These are phyloP conservation scores for Fusarium annulatum DNA, from an alignment of 2,329 filamentous ascomycete species.

Conservation along the genomic window DNA sequence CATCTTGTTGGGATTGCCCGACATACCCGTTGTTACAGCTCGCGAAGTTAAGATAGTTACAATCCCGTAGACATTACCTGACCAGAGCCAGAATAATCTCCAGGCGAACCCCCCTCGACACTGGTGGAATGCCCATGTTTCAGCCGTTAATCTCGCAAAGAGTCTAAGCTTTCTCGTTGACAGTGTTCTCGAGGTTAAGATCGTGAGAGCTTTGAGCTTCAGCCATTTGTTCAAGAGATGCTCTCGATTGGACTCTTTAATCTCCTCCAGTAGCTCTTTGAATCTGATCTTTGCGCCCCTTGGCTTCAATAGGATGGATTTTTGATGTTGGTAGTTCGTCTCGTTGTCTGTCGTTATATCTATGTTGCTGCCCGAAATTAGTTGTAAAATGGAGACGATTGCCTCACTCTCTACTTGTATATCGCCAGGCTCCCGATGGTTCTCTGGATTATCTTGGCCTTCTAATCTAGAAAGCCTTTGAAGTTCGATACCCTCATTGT, in stretches of 20 bases:
- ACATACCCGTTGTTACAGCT: background rate
- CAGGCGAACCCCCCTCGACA: background rate
- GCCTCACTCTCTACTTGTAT: background rate
- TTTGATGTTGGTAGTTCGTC: rapidly evolving
- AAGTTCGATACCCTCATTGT: background rate
- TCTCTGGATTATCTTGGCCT: background rate
- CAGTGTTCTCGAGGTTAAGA: rapidly evolving
- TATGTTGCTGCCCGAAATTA: rapidly evolving
- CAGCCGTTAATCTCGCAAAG: rapidly evolving
- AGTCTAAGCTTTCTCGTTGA: rapidly evolving
- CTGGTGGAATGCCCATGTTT: slow-evolving; percentile 1
- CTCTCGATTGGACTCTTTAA: background rate
- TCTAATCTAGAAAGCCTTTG: background rate
- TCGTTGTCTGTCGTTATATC: background rate
- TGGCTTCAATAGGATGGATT: rapidly evolving
- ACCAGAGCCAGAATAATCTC: background rate
- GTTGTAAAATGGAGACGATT: background rate
- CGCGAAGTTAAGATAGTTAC: background rate
- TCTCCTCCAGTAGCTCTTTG: rapidly evolving
- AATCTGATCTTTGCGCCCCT: rapidly evolving
- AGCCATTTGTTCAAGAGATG: background rate
- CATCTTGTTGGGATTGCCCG: background rate
- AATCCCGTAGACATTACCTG: background rate
- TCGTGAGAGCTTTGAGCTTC: background rate
- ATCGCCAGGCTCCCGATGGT: rapidly evolving